Percentiles rank a stretch among this genome's conserved stretches.
Conservation (phyloP, 1,284 basidiomycete species). For the Rhodotorula sp. region DNA sequence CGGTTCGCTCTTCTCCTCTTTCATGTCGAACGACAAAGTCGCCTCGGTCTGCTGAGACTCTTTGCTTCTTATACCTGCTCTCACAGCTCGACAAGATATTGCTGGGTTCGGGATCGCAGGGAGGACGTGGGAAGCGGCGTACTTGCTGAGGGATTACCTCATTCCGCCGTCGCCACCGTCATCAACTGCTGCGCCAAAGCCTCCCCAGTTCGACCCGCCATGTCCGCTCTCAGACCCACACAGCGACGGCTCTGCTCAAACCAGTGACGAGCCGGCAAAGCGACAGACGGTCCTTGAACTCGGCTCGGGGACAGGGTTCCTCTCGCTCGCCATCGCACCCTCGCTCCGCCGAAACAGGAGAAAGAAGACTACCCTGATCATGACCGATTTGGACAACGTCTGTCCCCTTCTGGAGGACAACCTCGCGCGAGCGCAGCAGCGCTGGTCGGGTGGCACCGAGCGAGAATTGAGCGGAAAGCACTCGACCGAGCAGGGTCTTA, state of each 20-base stretch:
- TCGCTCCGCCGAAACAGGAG: not conserved
- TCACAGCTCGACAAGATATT: conserved; percentile 53
- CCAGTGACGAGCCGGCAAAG: not conserved
- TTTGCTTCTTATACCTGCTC: not conserved
- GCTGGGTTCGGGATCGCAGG: conserved; percentile 69
- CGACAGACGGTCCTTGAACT: conserved; percentile 60
- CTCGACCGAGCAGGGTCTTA: no score
- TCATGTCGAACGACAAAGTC: no score
- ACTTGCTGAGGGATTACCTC: conserved; percentile 61
- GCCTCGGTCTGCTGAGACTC: no score
- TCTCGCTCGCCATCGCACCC: conserved; percentile 56
- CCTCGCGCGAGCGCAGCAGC: conserved; percentile 43
- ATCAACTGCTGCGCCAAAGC: conserved; percentile 39
- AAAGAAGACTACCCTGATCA: conserved; percentile 53
- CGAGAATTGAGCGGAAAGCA: no score
- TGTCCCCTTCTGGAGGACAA: conserved; percentile 62
- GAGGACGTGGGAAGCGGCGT: conserved; percentile 69
- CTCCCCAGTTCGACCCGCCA: conserved; percentile 61
- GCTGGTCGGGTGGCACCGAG: not conserved
- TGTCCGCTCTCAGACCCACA: conserved; percentile 49
- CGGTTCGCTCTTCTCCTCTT: not conserved
- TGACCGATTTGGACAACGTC: conserved; percentile 69
- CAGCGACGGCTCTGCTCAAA: no score
- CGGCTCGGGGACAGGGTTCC: conserved; percentile 68
- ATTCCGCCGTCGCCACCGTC: conserved; percentile 20